phyloP scores from a whole-genome alignment of 352 stramenopile species.

The Globisporangium iwayamae region DNA sequence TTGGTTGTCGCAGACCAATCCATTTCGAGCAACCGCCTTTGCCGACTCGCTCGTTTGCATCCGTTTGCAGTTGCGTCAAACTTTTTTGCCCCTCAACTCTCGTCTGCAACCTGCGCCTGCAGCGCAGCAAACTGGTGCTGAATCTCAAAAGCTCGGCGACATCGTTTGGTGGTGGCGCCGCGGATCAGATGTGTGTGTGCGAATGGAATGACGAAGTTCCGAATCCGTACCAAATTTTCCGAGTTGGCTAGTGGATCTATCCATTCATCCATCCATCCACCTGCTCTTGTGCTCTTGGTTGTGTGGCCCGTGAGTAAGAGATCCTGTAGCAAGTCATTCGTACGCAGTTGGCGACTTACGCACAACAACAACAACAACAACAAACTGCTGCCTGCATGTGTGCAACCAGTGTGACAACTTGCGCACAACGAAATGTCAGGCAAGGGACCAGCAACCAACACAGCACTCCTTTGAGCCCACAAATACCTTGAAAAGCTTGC shows the following conservation, averaged over 20 bases:
- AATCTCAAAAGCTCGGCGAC: conserved; percentile 5
- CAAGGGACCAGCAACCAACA: background rate
- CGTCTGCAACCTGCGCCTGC: background rate
- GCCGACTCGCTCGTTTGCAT: background rate
- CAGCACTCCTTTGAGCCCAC: background rate
- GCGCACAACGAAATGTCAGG: background rate
- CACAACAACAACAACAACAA: too few species aligned
- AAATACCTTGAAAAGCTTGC: background rate
- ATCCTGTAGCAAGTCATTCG: background rate
- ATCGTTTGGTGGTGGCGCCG: conserved; percentile 3
- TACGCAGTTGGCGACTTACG: too few species aligned
- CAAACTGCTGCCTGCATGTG: too few species aligned
- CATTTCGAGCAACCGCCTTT: background rate
- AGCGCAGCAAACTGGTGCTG: background rate
- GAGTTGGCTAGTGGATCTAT: too few species aligned
- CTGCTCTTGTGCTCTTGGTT: too few species aligned
- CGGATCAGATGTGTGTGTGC: conserved; percentile 5
- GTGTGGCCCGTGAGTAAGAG: background rate
- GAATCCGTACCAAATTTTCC: too few species aligned
- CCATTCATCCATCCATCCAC: too few species aligned
- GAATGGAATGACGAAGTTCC: background rate
- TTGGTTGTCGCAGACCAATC: background rate
- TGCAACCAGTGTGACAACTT: background rate
- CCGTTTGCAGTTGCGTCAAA: conserved; percentile 1
- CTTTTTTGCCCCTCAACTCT: background rate